Evolutionary conservation across 2,329 filamentous ascomycete species (phyloP).

Genomic region (Parafenestella ontariensis): DNA sequence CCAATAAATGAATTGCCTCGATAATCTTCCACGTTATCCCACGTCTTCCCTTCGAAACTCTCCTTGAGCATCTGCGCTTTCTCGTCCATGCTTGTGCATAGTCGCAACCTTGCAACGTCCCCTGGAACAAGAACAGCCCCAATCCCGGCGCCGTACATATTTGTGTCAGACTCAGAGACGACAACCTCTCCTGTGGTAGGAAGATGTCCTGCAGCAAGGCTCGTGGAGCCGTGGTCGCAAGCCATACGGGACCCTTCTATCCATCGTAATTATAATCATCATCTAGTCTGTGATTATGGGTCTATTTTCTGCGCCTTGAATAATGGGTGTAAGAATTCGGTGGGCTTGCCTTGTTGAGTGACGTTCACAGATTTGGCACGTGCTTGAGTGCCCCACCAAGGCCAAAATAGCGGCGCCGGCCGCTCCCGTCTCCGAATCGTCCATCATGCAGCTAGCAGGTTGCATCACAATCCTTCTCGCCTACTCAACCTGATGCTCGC

Average conservation of each 20-base stretch:
- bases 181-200: neutral
- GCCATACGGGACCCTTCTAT: no score
- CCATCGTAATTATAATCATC: no score
- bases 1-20: neutral
- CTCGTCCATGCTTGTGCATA: neutral
- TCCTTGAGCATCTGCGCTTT: neutral
- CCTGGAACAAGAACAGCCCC: neutral
- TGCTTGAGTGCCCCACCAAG: neutral
- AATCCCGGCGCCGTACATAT: neutral
- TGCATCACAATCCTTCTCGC: no score
- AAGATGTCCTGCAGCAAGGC: neutral
- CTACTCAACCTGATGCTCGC: neutral
- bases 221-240: no score
- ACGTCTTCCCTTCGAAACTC: neutral
- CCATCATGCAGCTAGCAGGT: neutral
- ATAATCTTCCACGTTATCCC: neutral
- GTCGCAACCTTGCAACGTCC: neutral
- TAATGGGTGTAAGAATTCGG: neutral
- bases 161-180: neutral
- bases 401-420: neutral
- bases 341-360: neutral
- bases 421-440: neutral
- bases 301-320: neutral
- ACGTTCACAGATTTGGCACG: neutral
- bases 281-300: no score